Evolutionary conservation across 2,329 filamentous ascomycete genomes (phyloP).

Genomic region (Phyllosticta citribraziliensis): DNA sequence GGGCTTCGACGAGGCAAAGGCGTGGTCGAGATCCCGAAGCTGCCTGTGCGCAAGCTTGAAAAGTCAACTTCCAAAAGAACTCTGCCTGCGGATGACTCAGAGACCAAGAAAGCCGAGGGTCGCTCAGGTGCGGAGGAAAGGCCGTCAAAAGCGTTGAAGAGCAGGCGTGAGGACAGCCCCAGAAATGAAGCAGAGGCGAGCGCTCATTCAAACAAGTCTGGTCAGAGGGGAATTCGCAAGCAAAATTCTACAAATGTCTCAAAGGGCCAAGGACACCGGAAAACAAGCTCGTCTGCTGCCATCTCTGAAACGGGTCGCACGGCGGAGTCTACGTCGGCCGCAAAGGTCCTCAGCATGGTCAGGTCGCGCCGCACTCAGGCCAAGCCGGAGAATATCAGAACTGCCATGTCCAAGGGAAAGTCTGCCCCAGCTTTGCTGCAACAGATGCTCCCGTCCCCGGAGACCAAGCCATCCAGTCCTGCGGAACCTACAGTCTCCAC

Average conservation of each 20-base stretch:
- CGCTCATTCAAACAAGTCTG: neutral
- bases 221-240: neutral
- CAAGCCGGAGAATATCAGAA: neutral
- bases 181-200: neutral
- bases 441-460: constrained; percentile 21
- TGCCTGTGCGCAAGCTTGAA: neutral
- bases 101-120: neutral
- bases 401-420: neutral
- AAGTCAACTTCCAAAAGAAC: neutral
- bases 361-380: neutral
- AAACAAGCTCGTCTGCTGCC: neutral
- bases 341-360: neutral
- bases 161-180: neutral
- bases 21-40: neutral
- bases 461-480: constrained; percentile 11
- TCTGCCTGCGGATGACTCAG: neutral
- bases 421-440: constrained; percentile 14
- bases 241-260: neutral
- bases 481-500: neutral
- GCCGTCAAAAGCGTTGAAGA: constrained; percentile 1
- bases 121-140: neutral
- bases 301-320: neutral
- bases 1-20: neutral
- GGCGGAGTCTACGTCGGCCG: neutral
- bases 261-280: neutral